Percentiles rank a stretch among this genome's conserved stretches.
phyloP scores from a whole-genome alignment of 2,329 filamentous ascomycete species.

The Alternaria rosae region DNA sequence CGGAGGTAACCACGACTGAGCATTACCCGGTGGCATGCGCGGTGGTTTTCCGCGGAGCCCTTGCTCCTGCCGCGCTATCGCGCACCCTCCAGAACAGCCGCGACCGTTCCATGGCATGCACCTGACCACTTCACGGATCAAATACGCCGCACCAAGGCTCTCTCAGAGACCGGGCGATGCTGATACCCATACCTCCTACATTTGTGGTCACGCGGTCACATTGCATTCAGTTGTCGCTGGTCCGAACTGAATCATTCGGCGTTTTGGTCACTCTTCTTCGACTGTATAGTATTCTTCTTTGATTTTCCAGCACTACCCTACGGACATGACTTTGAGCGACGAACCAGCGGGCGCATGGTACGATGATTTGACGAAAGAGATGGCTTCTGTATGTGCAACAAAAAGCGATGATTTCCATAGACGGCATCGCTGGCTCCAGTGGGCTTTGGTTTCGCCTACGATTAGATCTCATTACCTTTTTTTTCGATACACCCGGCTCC shows the following conservation, averaged over 20 bases:
- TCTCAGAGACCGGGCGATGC: not conserved
- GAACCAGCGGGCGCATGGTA: slow-evolving; percentile 16
- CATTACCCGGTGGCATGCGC: slow-evolving; percentile 6
- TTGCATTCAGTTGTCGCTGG: slow-evolving; percentile 23
- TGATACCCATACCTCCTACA: slow-evolving; percentile 4
- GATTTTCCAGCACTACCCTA: not conserved
- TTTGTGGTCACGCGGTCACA: slow-evolving; percentile 3
- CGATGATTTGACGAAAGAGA: slow-evolving; percentile 20
- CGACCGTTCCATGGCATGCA: slow-evolving; percentile 24
- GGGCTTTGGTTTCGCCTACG: slow-evolving; percentile 3
- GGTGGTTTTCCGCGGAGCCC: slow-evolving; percentile 20
- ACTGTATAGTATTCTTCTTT: slow-evolving; percentile 14
- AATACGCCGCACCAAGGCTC: slow-evolving; percentile 16
- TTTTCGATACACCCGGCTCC: slow-evolving; percentile 6
- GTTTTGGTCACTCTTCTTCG: slow-evolving; percentile 1
- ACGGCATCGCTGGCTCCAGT: slow-evolving; percentile 1
- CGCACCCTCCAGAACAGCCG: slow-evolving; percentile 34
- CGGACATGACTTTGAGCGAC: slow-evolving; percentile 14
- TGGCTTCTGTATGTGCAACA: slow-evolving; percentile 15
- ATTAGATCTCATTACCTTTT: slow-evolving; percentile 9
- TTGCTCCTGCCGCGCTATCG: slow-evolving; percentile 8
- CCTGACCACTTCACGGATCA: slow-evolving; percentile 6
- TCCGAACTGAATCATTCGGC: slow-evolving; percentile 10
- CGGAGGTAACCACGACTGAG: slow-evolving; percentile 49
- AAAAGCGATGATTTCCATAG: slow-evolving; percentile 17